These are phyloP conservation scores for Kewa caespitosa DNA, from an alignment of 179 eudicot species.

Conservation along the genomic window DNA sequence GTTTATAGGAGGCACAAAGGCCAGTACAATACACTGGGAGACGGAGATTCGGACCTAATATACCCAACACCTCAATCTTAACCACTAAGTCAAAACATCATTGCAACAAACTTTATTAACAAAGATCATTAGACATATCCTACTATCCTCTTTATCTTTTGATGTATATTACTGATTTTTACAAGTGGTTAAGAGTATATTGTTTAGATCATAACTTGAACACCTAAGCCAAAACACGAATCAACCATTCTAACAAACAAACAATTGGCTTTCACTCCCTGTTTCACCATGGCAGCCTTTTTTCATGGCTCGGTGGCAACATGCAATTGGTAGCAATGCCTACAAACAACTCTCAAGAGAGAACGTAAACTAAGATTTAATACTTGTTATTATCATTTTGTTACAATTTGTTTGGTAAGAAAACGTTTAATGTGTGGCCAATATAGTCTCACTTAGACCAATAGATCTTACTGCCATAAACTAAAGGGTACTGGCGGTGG, in stretches of 20 bases:
- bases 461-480: conserved; percentile 16
- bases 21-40: too few species aligned
- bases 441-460: conserved; percentile 23
- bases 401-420: conserved; percentile 15
- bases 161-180: too few species aligned
- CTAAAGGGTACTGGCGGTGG: conserved; percentile 23
- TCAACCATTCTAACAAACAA: background rate
- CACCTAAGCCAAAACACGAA: background rate
- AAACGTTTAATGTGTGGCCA: conserved; percentile 27
- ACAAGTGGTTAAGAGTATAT: too few species aligned
- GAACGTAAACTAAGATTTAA: background rate
- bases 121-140: too few species aligned
- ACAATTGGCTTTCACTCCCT: conserved; percentile 12
- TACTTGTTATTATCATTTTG: conserved; percentile 8
- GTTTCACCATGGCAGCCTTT: conserved; percentile 8
- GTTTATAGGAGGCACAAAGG: too few species aligned
- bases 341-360: conserved; percentile 12
- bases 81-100: too few species aligned
- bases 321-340: conserved; percentile 12
- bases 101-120: too few species aligned
- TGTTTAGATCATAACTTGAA: too few species aligned
- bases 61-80: too few species aligned
- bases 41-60: too few species aligned
- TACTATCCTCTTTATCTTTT: too few species aligned
- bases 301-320: background rate